Conservation (phyloP, 306 rosid genomes). For the Begonia loranthoides region DNA sequence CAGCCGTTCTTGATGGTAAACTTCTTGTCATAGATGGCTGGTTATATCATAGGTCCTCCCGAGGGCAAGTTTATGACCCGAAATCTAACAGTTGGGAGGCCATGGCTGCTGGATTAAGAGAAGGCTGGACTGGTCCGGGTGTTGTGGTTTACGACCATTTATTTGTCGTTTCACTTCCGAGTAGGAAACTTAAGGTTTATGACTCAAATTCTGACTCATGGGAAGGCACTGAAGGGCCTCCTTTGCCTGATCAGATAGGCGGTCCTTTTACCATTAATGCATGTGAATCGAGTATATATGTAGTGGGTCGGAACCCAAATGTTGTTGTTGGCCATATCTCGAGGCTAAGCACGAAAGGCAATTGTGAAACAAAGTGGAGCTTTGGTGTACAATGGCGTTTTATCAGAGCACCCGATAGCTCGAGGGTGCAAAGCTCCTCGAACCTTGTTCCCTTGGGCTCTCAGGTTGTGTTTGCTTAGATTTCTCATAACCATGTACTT, state of each 20-base stretch:
- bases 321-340: slow-evolving; percentile 77
- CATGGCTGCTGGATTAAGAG: slow-evolving; percentile 86
- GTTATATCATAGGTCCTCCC: slow-evolving; percentile 91
- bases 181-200: slow-evolving; percentile 83
- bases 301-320: slow-evolving; percentile 72
- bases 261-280: slow-evolving; percentile 85
- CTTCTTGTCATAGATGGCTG: slow-evolving; percentile 96
- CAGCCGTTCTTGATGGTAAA: slow-evolving; percentile 81
- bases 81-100: slow-evolving; percentile 65
- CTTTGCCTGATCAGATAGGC: slow-evolving; percentile 89
- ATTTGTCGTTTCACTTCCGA: slow-evolving; percentile 89
- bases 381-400: slow-evolving; percentile 73
- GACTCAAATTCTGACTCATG: slow-evolving; percentile 53
- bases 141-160: slow-evolving; percentile 69
- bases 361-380: slow-evolving; percentile 32
- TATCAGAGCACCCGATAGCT: slow-evolving; percentile 51
- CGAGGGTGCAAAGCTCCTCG: slow-evolving; percentile 64
- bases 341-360: slow-evolving; percentile 33
- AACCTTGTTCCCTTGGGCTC: slow-evolving; percentile 91
- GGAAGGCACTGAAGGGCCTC: slow-evolving; percentile 79
- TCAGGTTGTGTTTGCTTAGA: slow-evolving; percentile 85
- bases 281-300: slow-evolving; percentile 55
- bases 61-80: slow-evolving; percentile 93
- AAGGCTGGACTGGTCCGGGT: slow-evolving; percentile 98
- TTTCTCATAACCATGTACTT: slow-evolving; percentile 16